phyloP scores from a whole-genome alignment of 2,329 filamentous ascomycete genomes.

The Trichoderma sp. region DNA sequence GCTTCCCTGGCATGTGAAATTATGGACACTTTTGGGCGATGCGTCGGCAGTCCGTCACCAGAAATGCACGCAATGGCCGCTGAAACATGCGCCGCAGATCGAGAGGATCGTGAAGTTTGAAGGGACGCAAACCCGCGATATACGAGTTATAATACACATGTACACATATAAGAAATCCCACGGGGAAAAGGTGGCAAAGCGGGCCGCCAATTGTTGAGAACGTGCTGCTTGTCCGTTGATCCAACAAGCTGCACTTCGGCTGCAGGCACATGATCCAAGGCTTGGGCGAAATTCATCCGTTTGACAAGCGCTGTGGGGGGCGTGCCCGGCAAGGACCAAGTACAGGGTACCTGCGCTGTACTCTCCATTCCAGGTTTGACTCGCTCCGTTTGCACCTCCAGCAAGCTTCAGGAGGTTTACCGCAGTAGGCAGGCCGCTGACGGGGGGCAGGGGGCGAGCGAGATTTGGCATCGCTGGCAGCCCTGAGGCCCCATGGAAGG shows the following conservation, averaged over 20 bases:
- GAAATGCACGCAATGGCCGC: neutral
- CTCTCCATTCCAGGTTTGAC: neutral
- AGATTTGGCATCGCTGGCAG: neutral
- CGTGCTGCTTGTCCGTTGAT: conserved; percentile 15
- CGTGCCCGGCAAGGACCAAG: neutral
- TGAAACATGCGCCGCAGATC: neutral
- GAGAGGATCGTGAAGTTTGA: neutral
- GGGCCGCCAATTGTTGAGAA: conserved; percentile 18
- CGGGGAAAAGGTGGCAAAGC: neutral
- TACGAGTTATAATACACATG: neutral
- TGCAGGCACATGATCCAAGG: conserved; percentile 18
- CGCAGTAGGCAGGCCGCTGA: neutral
- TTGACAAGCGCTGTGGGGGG: conserved; percentile 19
- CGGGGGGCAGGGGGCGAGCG: neutral
- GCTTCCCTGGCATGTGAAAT: conserved; percentile 16
- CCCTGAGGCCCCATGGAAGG: neutral
- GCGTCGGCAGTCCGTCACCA: neutral
- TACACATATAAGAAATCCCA: neutral
- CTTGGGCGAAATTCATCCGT: conserved; percentile 8
- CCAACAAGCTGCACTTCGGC: conserved; percentile 12
- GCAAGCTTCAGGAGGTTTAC: neutral
- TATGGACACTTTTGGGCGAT: neutral
- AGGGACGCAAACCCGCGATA: neutral
- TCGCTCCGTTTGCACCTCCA: neutral
- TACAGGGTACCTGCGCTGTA: conserved; percentile 10